Conservation (phyloP, 2,329 filamentous ascomycete species). For the Verticillium longisporum region DNA sequence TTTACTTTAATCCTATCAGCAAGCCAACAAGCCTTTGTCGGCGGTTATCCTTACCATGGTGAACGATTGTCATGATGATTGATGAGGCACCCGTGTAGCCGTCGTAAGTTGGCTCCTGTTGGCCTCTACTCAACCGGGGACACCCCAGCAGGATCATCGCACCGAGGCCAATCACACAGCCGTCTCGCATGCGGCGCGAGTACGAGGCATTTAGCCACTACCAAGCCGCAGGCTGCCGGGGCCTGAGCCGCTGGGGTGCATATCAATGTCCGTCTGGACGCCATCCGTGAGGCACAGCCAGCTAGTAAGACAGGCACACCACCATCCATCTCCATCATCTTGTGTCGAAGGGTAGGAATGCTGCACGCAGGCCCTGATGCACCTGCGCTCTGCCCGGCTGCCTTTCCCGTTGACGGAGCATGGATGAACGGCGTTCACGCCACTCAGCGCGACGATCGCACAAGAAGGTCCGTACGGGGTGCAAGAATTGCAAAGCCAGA, state of each 20-base stretch:
- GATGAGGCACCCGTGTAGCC: too few relatives aligned
- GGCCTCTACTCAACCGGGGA: not conserved
- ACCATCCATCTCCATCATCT: too few relatives aligned
- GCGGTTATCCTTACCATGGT: not conserved
- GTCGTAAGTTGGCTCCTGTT: too few relatives aligned
- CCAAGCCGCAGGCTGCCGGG: not conserved
- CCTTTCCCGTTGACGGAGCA: not conserved
- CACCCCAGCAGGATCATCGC: not conserved
- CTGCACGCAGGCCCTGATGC: not conserved
- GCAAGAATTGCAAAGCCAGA: slow-evolving; percentile 27
- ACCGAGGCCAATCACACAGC: not conserved
- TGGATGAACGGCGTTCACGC: not conserved
- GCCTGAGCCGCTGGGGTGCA: not conserved
- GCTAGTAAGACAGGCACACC: not conserved
- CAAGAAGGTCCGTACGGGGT: slow-evolving; percentile 29
- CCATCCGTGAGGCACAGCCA: not conserved
- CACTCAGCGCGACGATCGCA: slow-evolving; percentile 5
- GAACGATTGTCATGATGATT: not conserved
- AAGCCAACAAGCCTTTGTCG: not conserved
- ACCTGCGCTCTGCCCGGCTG: not conserved
- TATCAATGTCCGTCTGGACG: not conserved
- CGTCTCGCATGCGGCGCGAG: not conserved
- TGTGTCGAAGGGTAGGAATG: not conserved
- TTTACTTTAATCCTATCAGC: too few relatives aligned
- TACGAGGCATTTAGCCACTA: not conserved